Evolutionary conservation across 75 land plant genomes (phyloP).

Genomic region (Selaginella tamariscina): DNA sequence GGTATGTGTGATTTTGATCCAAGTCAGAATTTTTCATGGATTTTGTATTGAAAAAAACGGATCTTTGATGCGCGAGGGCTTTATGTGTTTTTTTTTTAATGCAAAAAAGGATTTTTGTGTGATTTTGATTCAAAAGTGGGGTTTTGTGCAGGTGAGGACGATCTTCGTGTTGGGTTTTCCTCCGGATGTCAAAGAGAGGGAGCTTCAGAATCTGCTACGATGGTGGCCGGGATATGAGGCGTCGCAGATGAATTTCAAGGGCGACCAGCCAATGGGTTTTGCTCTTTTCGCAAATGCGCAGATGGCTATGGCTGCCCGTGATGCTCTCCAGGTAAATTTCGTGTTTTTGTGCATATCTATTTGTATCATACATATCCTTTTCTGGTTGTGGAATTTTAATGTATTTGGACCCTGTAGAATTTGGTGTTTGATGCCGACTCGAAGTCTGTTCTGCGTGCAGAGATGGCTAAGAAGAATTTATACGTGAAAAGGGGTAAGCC

Average conservation of each 20-base stretch:
- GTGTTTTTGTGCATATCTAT: neutral
- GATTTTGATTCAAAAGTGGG: conserved; percentile 5
- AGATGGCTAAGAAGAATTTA: conserved; percentile 99
- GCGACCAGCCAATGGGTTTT: conserved; percentile 96
- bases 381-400: neutral
- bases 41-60: neutral
- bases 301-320: conserved; percentile 75
- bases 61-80: neutral
- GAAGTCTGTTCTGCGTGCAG: conserved; percentile 74
- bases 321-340: conserved; percentile 66
- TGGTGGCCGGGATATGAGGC: conserved; percentile 99
- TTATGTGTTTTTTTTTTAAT: neutral
- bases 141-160: conserved; percentile 54
- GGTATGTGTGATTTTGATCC: neutral
- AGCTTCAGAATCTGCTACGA: conserved; percentile 82
- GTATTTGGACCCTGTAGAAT: conserved; percentile 34
- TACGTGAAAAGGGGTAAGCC: conserved; percentile 77
- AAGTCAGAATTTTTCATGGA: neutral
- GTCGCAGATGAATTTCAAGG: conserved; percentile 89
- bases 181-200: conserved; percentile 91
- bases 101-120: neutral
- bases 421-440: conserved; percentile 89
- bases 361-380: neutral
- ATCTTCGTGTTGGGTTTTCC: conserved; percentile 91
- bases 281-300: conserved; percentile 77